Evolutionary conservation across 306 rosid genomes (phyloP).

Genomic region (Arachis hypogaea): DNA sequence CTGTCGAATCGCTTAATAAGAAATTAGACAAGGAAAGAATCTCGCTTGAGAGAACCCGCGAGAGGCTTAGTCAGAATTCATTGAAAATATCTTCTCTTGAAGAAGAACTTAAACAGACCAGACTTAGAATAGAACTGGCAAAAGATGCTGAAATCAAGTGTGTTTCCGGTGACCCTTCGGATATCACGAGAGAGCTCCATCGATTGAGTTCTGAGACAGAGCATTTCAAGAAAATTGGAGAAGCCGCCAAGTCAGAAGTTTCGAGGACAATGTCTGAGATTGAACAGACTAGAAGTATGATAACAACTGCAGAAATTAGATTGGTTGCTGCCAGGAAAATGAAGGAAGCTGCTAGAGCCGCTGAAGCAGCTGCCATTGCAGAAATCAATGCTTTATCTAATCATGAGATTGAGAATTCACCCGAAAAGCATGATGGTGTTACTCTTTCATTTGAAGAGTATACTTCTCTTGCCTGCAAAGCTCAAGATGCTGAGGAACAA

Average conservation of each 20-base stretch:
- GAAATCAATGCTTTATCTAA: conserved; percentile 67
- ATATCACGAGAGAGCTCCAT: conserved; percentile 67
- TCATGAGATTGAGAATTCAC: conserved; percentile 26
- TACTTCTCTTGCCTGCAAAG: conserved; percentile 58
- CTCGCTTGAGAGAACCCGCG: conserved; percentile 73
- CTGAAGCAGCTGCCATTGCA: conserved; percentile 69
- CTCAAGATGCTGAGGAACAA: conserved; percentile 63
- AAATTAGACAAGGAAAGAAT: conserved; percentile 77
- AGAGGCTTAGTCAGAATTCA: conserved; percentile 63
- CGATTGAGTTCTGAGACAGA: conserved; percentile 68
- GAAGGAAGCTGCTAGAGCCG: conserved; percentile 89
- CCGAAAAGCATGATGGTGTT: conserved; percentile 39
- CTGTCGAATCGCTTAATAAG: conserved; percentile 62
- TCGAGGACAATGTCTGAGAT: conserved; percentile 67
- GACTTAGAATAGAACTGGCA: conserved; percentile 55
- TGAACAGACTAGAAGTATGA: conserved; percentile 66
- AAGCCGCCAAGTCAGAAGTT: conserved; percentile 67
- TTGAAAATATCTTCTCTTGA: conserved; percentile 72
- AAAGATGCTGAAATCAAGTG: conserved; percentile 61
- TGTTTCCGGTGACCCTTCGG: conserved; percentile 51
- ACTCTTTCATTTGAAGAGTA: conserved; percentile 80
- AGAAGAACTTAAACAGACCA: conserved; percentile 74
- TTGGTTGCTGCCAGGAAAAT: conserved; percentile 83
- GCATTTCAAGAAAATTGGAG: conserved; percentile 65
- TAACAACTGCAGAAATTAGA: conserved; percentile 75